Percentiles rank a stretch among this genome's conserved stretches.
These are phyloP conservation scores for Claviceps arundinis DNA, from an alignment of 2,329 filamentous ascomycete species.

Conservation along the genomic window DNA sequence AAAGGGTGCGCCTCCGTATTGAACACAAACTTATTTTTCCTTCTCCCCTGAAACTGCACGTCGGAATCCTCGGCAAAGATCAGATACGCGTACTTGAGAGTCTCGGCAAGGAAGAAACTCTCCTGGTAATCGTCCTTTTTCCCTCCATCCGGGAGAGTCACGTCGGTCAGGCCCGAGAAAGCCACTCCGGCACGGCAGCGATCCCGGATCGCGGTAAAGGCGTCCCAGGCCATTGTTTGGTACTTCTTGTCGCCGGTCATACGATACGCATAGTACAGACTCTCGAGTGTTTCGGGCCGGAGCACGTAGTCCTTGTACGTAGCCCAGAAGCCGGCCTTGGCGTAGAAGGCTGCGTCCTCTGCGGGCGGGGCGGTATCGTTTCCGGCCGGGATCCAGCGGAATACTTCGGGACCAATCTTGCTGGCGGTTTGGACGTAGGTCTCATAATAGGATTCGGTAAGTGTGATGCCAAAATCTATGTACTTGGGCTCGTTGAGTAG, in stretches of 20 bases:
- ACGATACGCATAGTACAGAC: constrained; percentile 76
- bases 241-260: constrained; percentile 63
- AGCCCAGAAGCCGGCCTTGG: constrained; percentile 27
- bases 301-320: constrained; percentile 43
- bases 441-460: constrained; percentile 59
- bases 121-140: constrained; percentile 58
- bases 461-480: constrained; percentile 57
- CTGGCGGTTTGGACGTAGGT: constrained; percentile 61
- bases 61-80: constrained; percentile 49
- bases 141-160: constrained; percentile 51
- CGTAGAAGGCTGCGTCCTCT: constrained; percentile 55
- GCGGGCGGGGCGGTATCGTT: constrained; percentile 29
- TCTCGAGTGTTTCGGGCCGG: constrained; percentile 72
- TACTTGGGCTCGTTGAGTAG: constrained; percentile 53
- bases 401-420: constrained; percentile 63
- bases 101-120: constrained; percentile 79
- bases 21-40: constrained; percentile 32
- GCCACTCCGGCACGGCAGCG: constrained; percentile 52
- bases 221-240: constrained; percentile 74
- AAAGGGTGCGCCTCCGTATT: constrained; percentile 38
- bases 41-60: constrained; percentile 37
- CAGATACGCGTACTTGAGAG: constrained; percentile 72
- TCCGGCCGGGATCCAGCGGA: constrained; percentile 42
- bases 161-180: constrained; percentile 52
- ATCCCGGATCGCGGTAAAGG: constrained; percentile 53